phyloP scores from a whole-genome alignment of 2,329 filamentous ascomycete species.

The Cladosporium sp. region DNA sequence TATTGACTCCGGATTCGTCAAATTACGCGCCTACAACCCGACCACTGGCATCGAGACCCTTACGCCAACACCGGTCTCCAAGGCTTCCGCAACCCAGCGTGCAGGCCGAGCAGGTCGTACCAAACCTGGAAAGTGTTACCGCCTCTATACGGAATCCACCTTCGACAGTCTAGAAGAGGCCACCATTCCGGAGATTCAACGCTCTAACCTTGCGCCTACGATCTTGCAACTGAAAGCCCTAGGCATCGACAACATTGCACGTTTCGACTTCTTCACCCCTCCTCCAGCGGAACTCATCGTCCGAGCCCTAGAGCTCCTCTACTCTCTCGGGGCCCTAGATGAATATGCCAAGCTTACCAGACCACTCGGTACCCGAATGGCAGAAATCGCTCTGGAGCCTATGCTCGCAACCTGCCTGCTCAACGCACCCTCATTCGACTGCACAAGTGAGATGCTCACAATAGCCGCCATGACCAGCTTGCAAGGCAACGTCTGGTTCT shows the following conservation, averaged over 20 bases:
- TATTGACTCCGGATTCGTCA: constrained; percentile 86
- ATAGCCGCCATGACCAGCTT: constrained; percentile 93
- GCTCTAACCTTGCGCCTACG: constrained; percentile 83
- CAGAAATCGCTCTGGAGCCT: constrained; percentile 85
- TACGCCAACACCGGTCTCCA: constrained; percentile 76
- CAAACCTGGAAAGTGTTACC: constrained; percentile 87
- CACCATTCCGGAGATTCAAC: constrained; percentile 85
- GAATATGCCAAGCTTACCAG: constrained; percentile 85
- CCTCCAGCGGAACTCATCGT: constrained; percentile 82
- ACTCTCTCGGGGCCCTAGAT: constrained; percentile 80
- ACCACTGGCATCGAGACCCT: constrained; percentile 82
- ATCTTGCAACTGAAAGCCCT: constrained; percentile 91
- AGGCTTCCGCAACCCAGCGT: constrained; percentile 87
- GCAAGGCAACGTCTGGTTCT: constrained; percentile 77
- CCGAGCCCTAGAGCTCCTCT: constrained; percentile 83
- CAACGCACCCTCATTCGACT: constrained; percentile 68
- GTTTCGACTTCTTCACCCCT: constrained; percentile 83
- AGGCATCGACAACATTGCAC: constrained; percentile 88
- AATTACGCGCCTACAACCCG: constrained; percentile 81
- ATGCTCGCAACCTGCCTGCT: constrained; percentile 93
- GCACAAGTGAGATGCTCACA: constrained; percentile 78
- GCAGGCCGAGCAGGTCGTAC: constrained; percentile 88
- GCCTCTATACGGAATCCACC: constrained; percentile 77
- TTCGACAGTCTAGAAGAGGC: constrained; percentile 64
- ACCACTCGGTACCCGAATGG: constrained; percentile 86